Evolutionary conservation across 345 rosid species (phyloP).

Genomic region (Ceriops tagal): DNA sequence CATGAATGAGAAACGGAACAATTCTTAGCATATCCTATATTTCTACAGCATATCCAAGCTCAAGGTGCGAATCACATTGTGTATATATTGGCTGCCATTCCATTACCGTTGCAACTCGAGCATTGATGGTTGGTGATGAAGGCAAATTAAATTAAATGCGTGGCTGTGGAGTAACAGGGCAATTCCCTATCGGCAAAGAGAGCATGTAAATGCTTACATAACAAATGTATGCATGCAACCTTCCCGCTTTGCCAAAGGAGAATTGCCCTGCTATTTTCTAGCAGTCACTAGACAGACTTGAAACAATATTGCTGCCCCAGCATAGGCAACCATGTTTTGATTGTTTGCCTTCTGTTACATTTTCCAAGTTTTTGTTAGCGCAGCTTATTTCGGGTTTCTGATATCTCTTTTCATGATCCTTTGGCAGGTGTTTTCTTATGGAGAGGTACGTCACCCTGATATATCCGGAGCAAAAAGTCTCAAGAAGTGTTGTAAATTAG

Average conservation of each 20-base stretch:
- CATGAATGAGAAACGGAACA: constrained; percentile 25
- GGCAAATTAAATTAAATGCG: neutral
- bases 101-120: neutral
- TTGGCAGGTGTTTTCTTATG: too few species aligned
- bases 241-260: constrained; percentile 55
- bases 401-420: too few species aligned
- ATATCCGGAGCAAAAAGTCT: too few species aligned
- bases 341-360: too few species aligned
- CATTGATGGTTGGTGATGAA: neutral
- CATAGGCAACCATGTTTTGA: too few species aligned
- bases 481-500: too few species aligned
- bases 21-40: constrained; percentile 18
- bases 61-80: constrained; percentile 31
- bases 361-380: too few species aligned
- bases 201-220: neutral
- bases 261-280: constrained; percentile 52
- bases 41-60: constrained; percentile 28
- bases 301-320: too few species aligned
- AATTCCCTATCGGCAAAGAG: constrained; percentile 41
- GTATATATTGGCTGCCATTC: neutral
- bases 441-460: too few species aligned
- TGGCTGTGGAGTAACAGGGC: constrained; percentile 40
- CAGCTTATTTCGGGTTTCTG: too few species aligned
- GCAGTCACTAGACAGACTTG: constrained; percentile 3
- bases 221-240: neutral